Base-by-base conservation (phyloP, 2,329 filamentous ascomycete genomes). In the Sporothrix euskadiensis region DNA sequence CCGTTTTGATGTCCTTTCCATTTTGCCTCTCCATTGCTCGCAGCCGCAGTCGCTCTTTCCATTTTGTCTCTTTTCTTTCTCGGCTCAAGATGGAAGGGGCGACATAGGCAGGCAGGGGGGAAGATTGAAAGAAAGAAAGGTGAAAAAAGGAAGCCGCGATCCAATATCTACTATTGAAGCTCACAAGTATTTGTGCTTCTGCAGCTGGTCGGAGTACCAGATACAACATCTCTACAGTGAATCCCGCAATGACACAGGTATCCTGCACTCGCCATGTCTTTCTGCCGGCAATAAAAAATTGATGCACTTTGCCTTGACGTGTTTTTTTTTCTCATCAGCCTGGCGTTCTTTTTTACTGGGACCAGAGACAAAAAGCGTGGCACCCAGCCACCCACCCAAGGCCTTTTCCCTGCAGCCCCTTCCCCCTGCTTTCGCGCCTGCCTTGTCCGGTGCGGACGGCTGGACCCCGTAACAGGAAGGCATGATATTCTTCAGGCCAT, bases 371-470 rank as follows among this genome's bases (percentile, higher is more conserved):
- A 22, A 22, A 52, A 54, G 59, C 59, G 39, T 44, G 59, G 59
- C 59, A 65, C 35, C 59, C 59, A 65, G 35, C 59, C 59, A 65
- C 59, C 44, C 35, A 26, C 26, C 59, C 59, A 63, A 63, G 7
- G 14, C 16, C n/a, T 22, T 41, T 41, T 63, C 59, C 59, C 59
- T 63, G 9, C n/a, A 63, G 32, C 35, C 35, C 59, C 59, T 65
- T 65, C 59, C 59, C 59, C 59, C 59, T 65, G 59, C 59, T 65
- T 68, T 70, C 68, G 68, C 52, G 68, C 69, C 54, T 71, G 54
- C 69, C 69, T 71, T 71, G 54, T 61, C 69, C 35, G 54, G 39
- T 14, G 30, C 54, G 69, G 35, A 32, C n/a, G 54, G 69, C 39
- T 47, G 54, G 54, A 16, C 19, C 69, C 63, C 63, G 41, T 47